Base-by-base conservation (phyloP, 768 basidiomycete species). In the Hygrophorus pudorinus region DNA sequence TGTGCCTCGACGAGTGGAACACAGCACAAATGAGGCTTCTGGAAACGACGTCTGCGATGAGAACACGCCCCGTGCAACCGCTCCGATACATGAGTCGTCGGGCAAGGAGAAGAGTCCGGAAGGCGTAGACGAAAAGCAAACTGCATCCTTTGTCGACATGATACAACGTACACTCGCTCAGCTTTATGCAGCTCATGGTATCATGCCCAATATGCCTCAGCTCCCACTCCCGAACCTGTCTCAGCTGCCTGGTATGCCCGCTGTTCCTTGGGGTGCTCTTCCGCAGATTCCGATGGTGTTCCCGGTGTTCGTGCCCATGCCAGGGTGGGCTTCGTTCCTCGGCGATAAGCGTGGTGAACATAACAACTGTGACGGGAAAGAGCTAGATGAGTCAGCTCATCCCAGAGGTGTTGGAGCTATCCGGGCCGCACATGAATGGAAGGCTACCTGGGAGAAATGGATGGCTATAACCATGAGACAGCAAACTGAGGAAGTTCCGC, bases 401-500 rank as follows among this genome's bases (percentile, higher is more conserved):
- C 57, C 63, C 16, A 57, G 65, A 41, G 65, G 70, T 21, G 60
- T 65, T 34, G 67, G 65, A 36, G 70, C 73, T 21, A 48, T 72
- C 45, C 67, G 70, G 30, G 65, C 72, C 17, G 67, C 76, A 11
- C 78, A 81, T 54, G 84, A 86, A 50, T 72, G 79, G 68, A 71
- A 74, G 18, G 69, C 77, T 5, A 73, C 73, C 20, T 85, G 82
- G 81, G 86, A 88, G 65, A 85, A 81, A 61, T 83, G 79, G 79
- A 62, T 85, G 43, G 70, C 75, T 10, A 55, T 78, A 4, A 66
- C 66, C 11, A 69, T 75, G 28, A 69, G 71, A 9, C 60, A 61
- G 48, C 61, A 65, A 40, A 59, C 64, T 17, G 72, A 73, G 39
- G 78, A 79, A 39, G 61, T 73, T 44, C 76, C 83, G 2, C 85